phyloP scores from a whole-genome alignment of 371 early-diverging fungal genomes.

The Funneliformis caledonium region DNA sequence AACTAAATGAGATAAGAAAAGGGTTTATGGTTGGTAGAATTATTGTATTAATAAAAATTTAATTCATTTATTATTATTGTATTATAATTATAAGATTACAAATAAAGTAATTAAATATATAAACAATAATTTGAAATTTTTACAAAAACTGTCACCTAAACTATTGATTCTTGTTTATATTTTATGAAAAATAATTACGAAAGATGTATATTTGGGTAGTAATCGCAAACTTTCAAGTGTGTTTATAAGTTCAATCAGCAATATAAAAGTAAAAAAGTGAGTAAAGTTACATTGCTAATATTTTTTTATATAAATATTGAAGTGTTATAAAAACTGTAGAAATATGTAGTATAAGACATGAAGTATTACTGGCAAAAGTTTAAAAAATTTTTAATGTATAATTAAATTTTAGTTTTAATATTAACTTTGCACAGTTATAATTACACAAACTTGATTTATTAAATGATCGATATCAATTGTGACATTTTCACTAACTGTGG shows the following conservation, averaged over 20 bases:
- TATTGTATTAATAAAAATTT: neutral
- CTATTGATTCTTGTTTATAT: neutral
- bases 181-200: neutral
- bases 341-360: neutral
- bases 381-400: no score
- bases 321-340: neutral
- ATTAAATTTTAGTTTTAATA: no score
- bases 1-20: no score
- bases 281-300: neutral
- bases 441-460: no score
- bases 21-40: neutral
- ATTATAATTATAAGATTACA: neutral
- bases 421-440: no score
- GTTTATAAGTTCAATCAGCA: neutral
- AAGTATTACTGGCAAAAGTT: no score
- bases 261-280: neutral
- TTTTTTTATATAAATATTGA: neutral
- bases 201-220: neutral
- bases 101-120: neutral
- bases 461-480: no score
- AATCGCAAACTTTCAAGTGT: neutral
- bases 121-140: neutral
- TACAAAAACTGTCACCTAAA: neutral
- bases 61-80: neutral
- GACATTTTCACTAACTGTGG: no score